Evolutionary conservation across 176 grass and related monocot genomes (phyloP), one percentile per base, ranked within the genome.

Genomic region (Thinopyrum elongatum): DNA sequence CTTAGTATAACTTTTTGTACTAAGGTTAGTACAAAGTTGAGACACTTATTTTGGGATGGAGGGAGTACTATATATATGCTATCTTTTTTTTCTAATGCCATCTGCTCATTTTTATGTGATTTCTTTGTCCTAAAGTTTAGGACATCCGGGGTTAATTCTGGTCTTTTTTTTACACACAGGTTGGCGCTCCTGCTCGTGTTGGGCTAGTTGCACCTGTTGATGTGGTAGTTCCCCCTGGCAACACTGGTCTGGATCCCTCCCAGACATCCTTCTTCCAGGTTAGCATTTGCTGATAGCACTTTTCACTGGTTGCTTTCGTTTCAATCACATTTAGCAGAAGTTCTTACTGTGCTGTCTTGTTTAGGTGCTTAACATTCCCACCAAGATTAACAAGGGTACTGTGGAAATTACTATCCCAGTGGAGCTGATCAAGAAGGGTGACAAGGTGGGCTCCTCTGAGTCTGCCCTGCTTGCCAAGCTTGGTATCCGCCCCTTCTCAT

Each of bases 251-350:
- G 87, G 94, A 97, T 78, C 94, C 94, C 6, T 97, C 94, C 71
- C 94, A 97, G 89, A 97, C 94, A 8, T 94, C 91, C 76, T 96
- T 97, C 76, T 97, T 97, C 87, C 94, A 97, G 91, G 94, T 97
- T 23, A 82, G 41, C 21, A 23, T 3, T 53, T 74, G 47, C 3
- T 42, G 23, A 27, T 14, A 27, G 4, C 5, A 15, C 13, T 7
- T 58, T n/a, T 0, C 17, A 10, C 17, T 11, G 5, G 4, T 29
- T 29, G 4, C 41, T 28, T 26, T 10, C 4, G 4, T 31, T 31
- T 17, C 19, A 55, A 1, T 61, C 0, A 34, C 15, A 8, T 8
- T 63, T 5, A 25, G 4, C 14, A 1, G 4, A 8, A 29, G 4
- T 55, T 83, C 49, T 87, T 1, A 85, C 2, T 29, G 16, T 81